Conservation (phyloP, 2,329 filamentous ascomycete species). For the Clonostachys sp. region DNA sequence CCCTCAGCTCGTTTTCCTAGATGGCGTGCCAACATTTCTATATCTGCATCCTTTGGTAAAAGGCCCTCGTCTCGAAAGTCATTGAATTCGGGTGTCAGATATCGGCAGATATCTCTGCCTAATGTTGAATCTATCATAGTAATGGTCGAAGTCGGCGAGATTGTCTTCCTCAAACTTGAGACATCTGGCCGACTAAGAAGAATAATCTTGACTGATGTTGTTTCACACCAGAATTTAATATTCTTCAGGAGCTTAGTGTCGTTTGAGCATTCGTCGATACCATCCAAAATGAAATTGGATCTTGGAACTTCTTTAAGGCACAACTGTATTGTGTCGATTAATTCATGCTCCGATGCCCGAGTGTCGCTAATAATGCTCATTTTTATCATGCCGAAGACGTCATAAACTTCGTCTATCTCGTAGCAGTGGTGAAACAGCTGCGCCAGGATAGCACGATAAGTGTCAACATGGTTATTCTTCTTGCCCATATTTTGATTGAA, state of each 20-base stretch:
- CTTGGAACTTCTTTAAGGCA: too few species aligned
- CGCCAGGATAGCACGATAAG: neutral
- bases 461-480: neutral
- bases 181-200: neutral
- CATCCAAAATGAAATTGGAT: neutral
- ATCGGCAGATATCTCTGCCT: neutral
- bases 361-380: neutral
- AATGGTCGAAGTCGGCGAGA: neutral
- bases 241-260: too few species aligned
- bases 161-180: too few species aligned
- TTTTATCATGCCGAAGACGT: too few species aligned
- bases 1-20: neutral
- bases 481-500: neutral
- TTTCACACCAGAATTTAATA: too few species aligned
- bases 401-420: too few species aligned
- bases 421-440: neutral
- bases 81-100: too few species aligned
- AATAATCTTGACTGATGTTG: neutral
- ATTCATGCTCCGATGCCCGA: neutral
- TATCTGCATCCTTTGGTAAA: neutral
- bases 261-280: neutral
- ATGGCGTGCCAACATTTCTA: neutral
- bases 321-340: neutral
- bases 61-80: too few species aligned
- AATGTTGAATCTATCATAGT: neutral